Percentiles rank a stretch among this genome's conserved stretches.
phyloP scores from a whole-genome alignment of 108 stramenopile species.

The Skeletonema marinoi region DNA sequence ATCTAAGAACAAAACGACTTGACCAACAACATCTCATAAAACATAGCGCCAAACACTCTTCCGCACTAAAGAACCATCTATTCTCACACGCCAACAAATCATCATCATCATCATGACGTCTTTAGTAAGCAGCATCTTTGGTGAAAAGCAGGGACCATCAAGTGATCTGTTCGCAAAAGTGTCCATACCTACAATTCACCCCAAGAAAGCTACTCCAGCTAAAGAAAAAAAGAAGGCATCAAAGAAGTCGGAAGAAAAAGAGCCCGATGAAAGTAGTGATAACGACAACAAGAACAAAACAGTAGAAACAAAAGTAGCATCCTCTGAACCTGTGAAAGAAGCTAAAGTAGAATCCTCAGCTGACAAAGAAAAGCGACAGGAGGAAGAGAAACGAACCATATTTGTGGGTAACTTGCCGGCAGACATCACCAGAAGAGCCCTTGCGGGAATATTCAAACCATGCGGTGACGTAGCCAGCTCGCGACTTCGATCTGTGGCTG shows the following conservation, averaged over 20 bases:
- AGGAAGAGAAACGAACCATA: slow-evolving; percentile 66
- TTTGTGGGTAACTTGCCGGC: slow-evolving; percentile 84
- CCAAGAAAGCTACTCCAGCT: background rate
- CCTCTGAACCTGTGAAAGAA: slow-evolving; percentile 1
- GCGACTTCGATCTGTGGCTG: slow-evolving; percentile 70
- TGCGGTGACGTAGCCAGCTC: slow-evolving; percentile 63
- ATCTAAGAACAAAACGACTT: no score
- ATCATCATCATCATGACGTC: slow-evolving; percentile 4
- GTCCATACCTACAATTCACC: background rate
- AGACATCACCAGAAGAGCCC: slow-evolving; percentile 57
- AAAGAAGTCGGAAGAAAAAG: background rate
- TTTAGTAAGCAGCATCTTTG: slow-evolving; percentile 33
- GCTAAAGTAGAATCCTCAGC: slow-evolving; percentile 1
- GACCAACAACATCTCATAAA: no score
- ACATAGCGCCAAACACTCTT: no score
- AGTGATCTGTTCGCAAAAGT: slow-evolving; percentile 5
- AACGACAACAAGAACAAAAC: background rate
- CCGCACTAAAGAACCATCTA: no score
- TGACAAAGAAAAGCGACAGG: slow-evolving; percentile 16
- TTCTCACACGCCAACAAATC: no score
- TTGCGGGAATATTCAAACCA: slow-evolving; percentile 61
- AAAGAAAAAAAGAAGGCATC: background rate
- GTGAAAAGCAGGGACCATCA: slow-evolving; percentile 1
- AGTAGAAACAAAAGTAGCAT: background rate
- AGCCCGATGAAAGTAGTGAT: background rate